Percentiles rank a stretch among this genome's conserved stretches.
phyloP scores from a whole-genome alignment of 257 asterid species.

The Scutellaria barbata region DNA sequence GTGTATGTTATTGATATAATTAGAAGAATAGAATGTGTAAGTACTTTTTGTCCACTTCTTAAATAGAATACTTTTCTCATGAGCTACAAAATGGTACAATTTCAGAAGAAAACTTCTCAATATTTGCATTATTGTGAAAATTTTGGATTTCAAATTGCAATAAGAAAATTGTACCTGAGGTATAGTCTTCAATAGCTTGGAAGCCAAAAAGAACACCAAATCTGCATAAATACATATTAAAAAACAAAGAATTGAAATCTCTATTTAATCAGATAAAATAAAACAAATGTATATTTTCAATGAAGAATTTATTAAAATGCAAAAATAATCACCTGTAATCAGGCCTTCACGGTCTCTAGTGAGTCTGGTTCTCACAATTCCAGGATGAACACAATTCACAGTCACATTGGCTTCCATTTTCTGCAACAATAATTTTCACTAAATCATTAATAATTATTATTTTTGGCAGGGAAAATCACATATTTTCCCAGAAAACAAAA shows the following conservation, averaged over 20 bases:
- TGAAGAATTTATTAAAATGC: neutral
- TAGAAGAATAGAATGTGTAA: too few relatives aligned
- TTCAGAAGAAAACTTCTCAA: too few relatives aligned
- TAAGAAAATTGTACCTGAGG: constrained; percentile 66
- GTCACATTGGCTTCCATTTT: constrained; percentile 85
- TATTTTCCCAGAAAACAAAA: neutral
- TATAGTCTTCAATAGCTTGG: constrained; percentile 83
- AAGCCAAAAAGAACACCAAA: constrained; percentile 77
- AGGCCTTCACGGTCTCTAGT: constrained; percentile 95
- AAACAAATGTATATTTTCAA: neutral
- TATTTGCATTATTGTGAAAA: too few relatives aligned
- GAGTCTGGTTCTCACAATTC: constrained; percentile 91
- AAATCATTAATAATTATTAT: neutral
- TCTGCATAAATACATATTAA: neutral
- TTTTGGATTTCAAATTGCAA: neutral
- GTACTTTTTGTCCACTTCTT: too few relatives aligned
- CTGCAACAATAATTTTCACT: constrained; percentile 50
- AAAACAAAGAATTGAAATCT: neutral
- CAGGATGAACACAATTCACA: constrained; percentile 93
- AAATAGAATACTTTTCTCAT: too few relatives aligned
- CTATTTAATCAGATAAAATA: too few relatives aligned
- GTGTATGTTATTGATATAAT: too few relatives aligned
- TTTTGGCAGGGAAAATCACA: neutral
- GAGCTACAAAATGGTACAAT: too few relatives aligned
- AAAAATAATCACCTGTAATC: constrained; percentile 57